Base-by-base conservation (phyloP, 108 stramenopile species). In the Cafeteria roenbergensis region DNA sequence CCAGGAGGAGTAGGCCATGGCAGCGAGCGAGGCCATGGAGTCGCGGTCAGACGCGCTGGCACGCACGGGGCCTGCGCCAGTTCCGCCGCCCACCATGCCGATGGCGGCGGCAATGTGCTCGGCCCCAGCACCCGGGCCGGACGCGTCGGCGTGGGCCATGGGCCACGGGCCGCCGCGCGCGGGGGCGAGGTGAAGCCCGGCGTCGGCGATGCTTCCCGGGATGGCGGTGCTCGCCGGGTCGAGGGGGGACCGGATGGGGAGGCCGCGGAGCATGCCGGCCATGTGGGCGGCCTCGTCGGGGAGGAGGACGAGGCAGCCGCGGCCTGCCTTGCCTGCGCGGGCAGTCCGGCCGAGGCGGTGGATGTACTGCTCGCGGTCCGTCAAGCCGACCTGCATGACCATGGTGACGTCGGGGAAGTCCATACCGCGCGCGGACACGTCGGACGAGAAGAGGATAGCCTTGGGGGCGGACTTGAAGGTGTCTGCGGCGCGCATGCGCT, bases 271-370 rank as follows among this genome's bases (percentile, higher is more conserved):
- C 24, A 70, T 34, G 31, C 57, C n/a, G 28, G 68, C 69, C 1
- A 54, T 31, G 30, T 69, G 34, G 35, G 54, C 66, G n/a, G 27
- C n/a, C 63, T 80, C 78, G 8, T 37, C 51, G 60, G 67, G 57
- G 20, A 67, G 53, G 25, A 81, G 76, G 50, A 81, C 67, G 51
- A 81, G 64, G 24, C 80, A 30, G 37, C 80, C 80, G n/a, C 51
- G 52, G 22, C 80, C 80, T 1, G 27, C 63, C 62, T 62, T 74
- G 24, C 90, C 90, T 12, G 90, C 92, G 22, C 95, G 77, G 24
- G 88, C 95, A 12, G 92, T 94, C 26, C 95, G 82, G 24, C 95
- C 95, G 3, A 96, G 78, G n/a, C 95, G 85, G 79, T 96, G 94
- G 50, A 93, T 78, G 69, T 95, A 95, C 57, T 88, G 87, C 59